These are phyloP conservation scores for Paxillus rubicundulus DNA, from an alignment of 768 basidiomycete genomes.

Conservation along the genomic window DNA sequence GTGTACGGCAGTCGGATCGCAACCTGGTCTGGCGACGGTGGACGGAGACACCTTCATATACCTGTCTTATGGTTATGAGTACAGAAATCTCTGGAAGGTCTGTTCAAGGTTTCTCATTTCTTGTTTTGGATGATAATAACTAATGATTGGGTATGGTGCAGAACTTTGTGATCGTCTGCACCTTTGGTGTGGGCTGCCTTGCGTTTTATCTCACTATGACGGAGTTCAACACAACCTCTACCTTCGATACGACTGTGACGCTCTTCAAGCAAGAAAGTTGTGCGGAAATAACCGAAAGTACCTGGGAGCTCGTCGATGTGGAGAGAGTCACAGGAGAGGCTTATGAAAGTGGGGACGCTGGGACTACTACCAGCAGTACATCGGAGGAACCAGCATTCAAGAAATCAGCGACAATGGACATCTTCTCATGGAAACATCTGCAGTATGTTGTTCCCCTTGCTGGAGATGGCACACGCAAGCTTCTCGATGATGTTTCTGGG, in stretches of 20 bases:
- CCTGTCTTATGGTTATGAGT: slow-evolving; percentile 28
- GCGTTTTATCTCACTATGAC: slow-evolving; percentile 35
- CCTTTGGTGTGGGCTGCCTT: slow-evolving; percentile 41
- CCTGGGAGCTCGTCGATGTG: slow-evolving; percentile 13
- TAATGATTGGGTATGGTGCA: slow-evolving; percentile 14
- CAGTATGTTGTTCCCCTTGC: slow-evolving; percentile 57
- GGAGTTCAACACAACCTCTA: slow-evolving; percentile 29
- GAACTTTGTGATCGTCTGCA: slow-evolving; percentile 45
- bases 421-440: slow-evolving; percentile 78
- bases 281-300: not conserved
- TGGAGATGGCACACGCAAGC: slow-evolving; percentile 35
- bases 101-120: slow-evolving; percentile 23
- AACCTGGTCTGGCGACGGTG: slow-evolving; percentile 40
- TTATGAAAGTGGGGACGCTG: not conserved
- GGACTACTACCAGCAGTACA: not conserved
- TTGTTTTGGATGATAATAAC: slow-evolving; percentile 5
- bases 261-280: slow-evolving; percentile 17
- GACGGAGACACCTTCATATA: slow-evolving; percentile 41
- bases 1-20: slow-evolving; percentile 42
- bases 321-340: slow-evolving; percentile 5
- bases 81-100: slow-evolving; percentile 36
- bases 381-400: slow-evolving; percentile 34
- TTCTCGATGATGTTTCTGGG: slow-evolving; percentile 46
- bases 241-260: slow-evolving; percentile 32
- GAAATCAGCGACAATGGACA: slow-evolving; percentile 34